Conservation (phyloP, 805 yeast genomes). For the Kazachstania martiniae region DNA sequence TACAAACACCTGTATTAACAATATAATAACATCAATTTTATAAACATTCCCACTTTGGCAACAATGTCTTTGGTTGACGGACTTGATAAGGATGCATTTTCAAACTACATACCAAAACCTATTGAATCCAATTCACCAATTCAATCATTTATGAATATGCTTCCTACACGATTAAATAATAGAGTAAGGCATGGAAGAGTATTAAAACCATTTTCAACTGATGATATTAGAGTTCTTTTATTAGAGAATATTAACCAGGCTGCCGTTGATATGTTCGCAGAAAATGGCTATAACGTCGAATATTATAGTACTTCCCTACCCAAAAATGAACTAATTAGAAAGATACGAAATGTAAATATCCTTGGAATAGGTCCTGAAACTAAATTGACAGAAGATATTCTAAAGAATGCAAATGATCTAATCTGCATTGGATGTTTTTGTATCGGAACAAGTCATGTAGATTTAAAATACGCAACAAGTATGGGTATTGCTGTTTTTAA, state of each 20-base stretch:
- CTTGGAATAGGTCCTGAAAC: constrained; percentile 97
- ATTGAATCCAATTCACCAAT: too few species aligned
- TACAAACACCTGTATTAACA: too few species aligned
- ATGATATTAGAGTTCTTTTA: constrained; percentile 81
- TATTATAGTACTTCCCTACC: constrained; percentile 76
- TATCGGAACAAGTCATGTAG: constrained; percentile 97
- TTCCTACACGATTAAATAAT: constrained; percentile 36
- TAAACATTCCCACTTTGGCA: too few species aligned
- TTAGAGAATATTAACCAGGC: constrained; percentile 88
- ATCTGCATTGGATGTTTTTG: constrained; percentile 94
- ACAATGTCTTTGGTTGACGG: too few species aligned
- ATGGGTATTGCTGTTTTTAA: constrained; percentile 92
- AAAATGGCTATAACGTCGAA: constrained; percentile 94
- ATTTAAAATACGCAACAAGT: constrained; percentile 80
- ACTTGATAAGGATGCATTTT: too few species aligned
- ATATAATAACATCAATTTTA: too few species aligned
- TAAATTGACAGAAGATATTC: constrained; percentile 63
- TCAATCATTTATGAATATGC: constrained; percentile 43
- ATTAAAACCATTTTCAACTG: constrained; percentile 91
- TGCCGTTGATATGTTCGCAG: constrained; percentile 71
- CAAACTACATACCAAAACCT: too few species aligned
- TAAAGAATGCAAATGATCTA: constrained; percentile 78
- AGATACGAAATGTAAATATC: constrained; percentile 86
- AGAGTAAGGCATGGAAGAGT: constrained; percentile 50
- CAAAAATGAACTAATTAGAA: constrained; percentile 88